Conservation (phyloP, 2,329 filamentous ascomycete genomes). For the Ophiostoma perfectum region DNA sequence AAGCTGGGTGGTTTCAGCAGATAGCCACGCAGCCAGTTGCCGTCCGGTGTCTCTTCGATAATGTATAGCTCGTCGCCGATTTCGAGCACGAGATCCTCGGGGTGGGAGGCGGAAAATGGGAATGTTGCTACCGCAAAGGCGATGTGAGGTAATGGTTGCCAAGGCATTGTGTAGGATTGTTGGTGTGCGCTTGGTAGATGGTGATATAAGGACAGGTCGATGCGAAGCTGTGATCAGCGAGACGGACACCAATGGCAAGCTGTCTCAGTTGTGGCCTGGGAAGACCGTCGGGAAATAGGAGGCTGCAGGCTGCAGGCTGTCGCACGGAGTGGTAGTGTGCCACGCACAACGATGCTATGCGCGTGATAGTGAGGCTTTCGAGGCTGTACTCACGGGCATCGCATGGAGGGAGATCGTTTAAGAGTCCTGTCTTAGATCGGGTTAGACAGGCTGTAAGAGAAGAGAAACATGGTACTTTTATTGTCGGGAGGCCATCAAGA, state of each 20-base stretch:
- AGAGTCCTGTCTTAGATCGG: conserved; percentile 18
- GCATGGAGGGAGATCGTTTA: conserved; percentile 13
- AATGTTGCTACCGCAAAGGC: conserved; percentile 96
- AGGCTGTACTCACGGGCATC: conserved; percentile 14
- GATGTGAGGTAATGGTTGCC: conserved; percentile 93
- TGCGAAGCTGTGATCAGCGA: background rate
- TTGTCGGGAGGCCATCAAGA: background rate
- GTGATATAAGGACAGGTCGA: background rate
- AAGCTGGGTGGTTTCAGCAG: conserved; percentile 89
- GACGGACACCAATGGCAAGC: background rate
- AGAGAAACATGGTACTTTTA: background rate
- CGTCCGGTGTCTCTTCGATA: conserved; percentile 90
- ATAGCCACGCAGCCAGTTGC: conserved; percentile 92
- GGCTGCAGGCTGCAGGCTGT: background rate
- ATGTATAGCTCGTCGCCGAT: conserved; percentile 98
- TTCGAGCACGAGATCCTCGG: conserved; percentile 90
- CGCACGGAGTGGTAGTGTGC: conserved; percentile 12
- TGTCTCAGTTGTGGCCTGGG: background rate
- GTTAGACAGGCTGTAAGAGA: conserved; percentile 20
- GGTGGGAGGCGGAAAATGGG: conserved; percentile 79
- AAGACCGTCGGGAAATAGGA: background rate
- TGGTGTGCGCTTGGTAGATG: background rate
- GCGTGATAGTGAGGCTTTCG: conserved; percentile 17
- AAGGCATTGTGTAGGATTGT: conserved; percentile 63
- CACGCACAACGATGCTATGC: conserved; percentile 20